Conservation (phyloP, 1,284 basidiomycete genomes). For the Cerioporus squamosus region DNA sequence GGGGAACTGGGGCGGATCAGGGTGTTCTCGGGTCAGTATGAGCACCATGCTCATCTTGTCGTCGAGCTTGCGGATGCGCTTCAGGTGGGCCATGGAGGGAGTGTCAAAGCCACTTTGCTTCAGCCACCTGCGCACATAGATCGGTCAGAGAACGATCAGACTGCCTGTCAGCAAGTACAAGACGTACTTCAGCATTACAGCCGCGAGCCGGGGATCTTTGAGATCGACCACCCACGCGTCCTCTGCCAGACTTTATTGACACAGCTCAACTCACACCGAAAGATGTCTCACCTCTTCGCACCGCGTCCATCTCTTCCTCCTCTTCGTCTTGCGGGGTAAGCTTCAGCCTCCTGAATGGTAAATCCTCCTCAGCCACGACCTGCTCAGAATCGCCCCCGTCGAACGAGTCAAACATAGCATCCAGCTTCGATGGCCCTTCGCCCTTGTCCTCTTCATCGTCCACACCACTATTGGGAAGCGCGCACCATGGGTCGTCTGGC, state of each 20-base stretch:
- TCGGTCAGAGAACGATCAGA: constrained; percentile 5
- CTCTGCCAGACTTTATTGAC: constrained; percentile 29
- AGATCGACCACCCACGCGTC: constrained; percentile 88
- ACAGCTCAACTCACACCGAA: too few species aligned
- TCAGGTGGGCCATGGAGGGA: constrained; percentile 73
- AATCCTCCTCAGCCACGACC: constrained; percentile 53
- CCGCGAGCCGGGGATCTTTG: constrained; percentile 65
- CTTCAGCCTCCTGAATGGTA: constrained; percentile 68
- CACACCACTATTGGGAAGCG: constrained; percentile 43
- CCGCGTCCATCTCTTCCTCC: constrained; percentile 58
- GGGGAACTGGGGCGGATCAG: constrained; percentile 32
- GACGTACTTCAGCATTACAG: constrained; percentile 67
- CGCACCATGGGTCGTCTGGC: constrained; percentile 51
- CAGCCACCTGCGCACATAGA: constrained; percentile 56
- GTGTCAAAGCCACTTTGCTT: constrained; percentile 63
- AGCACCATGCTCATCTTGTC: constrained; percentile 58
- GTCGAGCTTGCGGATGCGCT: constrained; percentile 69
- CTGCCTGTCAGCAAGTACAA: background rate
- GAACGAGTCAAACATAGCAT: background rate
- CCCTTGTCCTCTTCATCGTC: constrained; percentile 27
- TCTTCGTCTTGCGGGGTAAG: constrained; percentile 56
- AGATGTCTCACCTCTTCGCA: constrained; percentile 57
- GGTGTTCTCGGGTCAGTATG: constrained; percentile 35
- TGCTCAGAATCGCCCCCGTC: constrained; percentile 45
- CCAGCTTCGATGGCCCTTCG: constrained; percentile 29